Base-by-base conservation (phyloP, 768 basidiomycete species). In the Flagelloscypha sp. region DNA sequence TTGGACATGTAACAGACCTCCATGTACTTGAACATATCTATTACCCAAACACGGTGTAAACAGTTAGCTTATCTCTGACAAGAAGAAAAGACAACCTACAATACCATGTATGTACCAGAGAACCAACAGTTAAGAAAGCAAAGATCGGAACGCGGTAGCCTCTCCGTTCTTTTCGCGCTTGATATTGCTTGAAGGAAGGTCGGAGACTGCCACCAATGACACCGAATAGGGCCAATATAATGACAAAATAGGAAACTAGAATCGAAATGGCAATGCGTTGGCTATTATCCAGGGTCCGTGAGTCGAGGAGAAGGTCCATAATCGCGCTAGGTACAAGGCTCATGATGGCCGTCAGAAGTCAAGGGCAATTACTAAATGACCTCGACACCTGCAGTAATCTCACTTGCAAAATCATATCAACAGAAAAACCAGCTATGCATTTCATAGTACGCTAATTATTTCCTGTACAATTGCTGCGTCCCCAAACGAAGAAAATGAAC, bases 21-120 rank as follows among this genome's bases (percentile, higher is more conserved):
- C 57, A 72, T 56, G 47, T 63, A 72, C 8, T 54, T 50, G 43
- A 70, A 52, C 69, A 72, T 69, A 47, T 68, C 70, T 71, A 35
- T 4, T 17, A 6, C 30, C 17, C 17, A 22, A 25, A 17, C 15
- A 23, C 17, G 4, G 13, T 12, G 13, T 10, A 30, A 24, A 30
- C 30, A 24, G 2, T 12, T 13, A 31, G 19, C 5, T n/a, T 15
- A 12, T n/a, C n/a, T n/a, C n/a, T n/a, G n/a, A n/a, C n/a, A n/a
- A n/a, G n/a, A 31, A 3, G 22, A 30, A 12, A 3, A 16, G 21
- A 13, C 23, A 5, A 55, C 70, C 55, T 46, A 73, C 72, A 72
- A 36, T 61, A 66, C 72, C 72, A 74, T 16, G 72, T 73, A 42
- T 64, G 56, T 3, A 48, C 56, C 24, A 66, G 63, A 3, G 68